Evolutionary conservation across 169 alveolate species (phyloP).

Genomic region (Cryptosporidium sp.): DNA sequence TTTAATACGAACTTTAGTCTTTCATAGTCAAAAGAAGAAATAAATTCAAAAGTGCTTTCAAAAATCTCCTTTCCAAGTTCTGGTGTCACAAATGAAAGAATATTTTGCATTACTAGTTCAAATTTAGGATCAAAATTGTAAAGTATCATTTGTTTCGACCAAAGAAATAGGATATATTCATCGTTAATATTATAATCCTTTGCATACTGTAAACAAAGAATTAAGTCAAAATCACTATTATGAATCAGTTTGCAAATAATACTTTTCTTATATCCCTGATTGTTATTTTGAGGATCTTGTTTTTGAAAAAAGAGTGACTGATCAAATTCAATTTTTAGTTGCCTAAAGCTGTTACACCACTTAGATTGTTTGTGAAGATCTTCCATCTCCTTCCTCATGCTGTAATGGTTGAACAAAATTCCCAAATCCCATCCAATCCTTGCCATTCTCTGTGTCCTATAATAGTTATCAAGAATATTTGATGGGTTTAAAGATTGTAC

Average conservation of each 20-base stretch:
- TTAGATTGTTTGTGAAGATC: slow-evolving; percentile 66
- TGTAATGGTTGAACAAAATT: slow-evolving; percentile 56
- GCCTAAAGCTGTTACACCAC: slow-evolving; percentile 61
- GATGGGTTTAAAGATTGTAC: slow-evolving; percentile 68
- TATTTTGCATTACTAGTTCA: slow-evolving; percentile 38
- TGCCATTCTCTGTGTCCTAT: slow-evolving; percentile 74
- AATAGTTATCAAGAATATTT: slow-evolving; percentile 67
- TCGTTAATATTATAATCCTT: slow-evolving; percentile 61
- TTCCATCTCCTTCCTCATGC: slow-evolving; percentile 75
- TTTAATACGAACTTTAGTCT: slow-evolving; percentile 33
- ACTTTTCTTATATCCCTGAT: slow-evolving; percentile 29
- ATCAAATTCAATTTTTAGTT: slow-evolving; percentile 26
- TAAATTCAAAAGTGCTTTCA: slow-evolving; percentile 15
- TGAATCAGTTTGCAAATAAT: slow-evolving; percentile 25
- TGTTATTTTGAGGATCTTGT: slow-evolving; percentile 50
- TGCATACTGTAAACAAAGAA: slow-evolving; percentile 56
- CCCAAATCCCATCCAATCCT: slow-evolving; percentile 77
- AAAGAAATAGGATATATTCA: slow-evolving; percentile 43
- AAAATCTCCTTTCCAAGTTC: slow-evolving; percentile 38
- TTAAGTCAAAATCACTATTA: slow-evolving; percentile 33
- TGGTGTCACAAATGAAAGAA: slow-evolving; percentile 30
- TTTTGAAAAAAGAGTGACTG: slow-evolving; percentile 72
- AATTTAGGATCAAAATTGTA: slow-evolving; percentile 5
- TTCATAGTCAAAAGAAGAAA: slow-evolving; percentile 59
- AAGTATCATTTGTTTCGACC: slow-evolving; percentile 50